These are phyloP conservation scores for Theileria annulata DNA, from an alignment of 169 alveolate species.

Conservation along the genomic window DNA sequence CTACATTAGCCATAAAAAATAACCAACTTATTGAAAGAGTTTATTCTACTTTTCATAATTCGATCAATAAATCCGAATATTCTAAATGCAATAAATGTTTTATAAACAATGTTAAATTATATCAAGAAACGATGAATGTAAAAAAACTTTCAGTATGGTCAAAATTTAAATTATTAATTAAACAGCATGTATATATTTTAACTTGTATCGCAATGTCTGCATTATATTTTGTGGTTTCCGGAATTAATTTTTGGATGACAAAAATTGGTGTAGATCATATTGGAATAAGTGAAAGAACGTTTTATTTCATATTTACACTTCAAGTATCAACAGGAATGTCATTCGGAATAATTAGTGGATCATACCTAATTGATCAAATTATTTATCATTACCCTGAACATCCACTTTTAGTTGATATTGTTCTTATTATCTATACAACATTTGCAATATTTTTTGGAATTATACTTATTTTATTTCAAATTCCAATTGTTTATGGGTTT, in stretches of 20 bases:
- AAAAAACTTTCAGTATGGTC: constrained; percentile 52
- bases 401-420: constrained; percentile 31
- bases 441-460: constrained; percentile 55
- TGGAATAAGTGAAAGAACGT: constrained; percentile 63
- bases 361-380: constrained; percentile 78
- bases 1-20: background rate
- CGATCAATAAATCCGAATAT: background rate
- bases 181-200: constrained; percentile 73
- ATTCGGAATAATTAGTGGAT: constrained; percentile 84
- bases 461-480: background rate
- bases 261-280: constrained; percentile 64
- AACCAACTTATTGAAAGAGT: background rate
- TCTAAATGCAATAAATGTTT: constrained; percentile 6
- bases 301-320: constrained; percentile 72
- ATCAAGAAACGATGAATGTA: constrained; percentile 4
- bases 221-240: constrained; percentile 82
- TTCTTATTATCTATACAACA: constrained; percentile 31
- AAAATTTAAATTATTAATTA: constrained; percentile 67
- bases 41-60: background rate
- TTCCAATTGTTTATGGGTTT: constrained; percentile 9
- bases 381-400: constrained; percentile 72
- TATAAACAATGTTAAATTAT: background rate
- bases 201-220: constrained; percentile 65
- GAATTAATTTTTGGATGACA: constrained; percentile 88
- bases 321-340: constrained; percentile 82